Evolutionary conservation across 2,329 filamentous ascomycete genomes (phyloP).

Genomic region (Ophiocordyceps unilateralis): DNA sequence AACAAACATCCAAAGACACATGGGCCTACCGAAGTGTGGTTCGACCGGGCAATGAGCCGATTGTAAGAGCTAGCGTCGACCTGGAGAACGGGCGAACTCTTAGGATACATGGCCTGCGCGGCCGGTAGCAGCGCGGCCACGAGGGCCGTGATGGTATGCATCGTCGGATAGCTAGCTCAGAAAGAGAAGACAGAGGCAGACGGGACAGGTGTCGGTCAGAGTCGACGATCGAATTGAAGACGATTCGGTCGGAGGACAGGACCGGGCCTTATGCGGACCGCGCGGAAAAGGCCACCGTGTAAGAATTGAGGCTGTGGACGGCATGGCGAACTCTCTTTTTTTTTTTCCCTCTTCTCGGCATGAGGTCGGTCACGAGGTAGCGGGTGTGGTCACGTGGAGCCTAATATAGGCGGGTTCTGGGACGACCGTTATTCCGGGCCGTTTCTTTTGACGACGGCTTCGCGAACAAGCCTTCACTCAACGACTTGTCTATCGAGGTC

Average conservation of each 20-base stretch:
- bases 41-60: constrained; percentile 68
- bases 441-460: not conserved
- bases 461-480: no score
- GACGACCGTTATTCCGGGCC: not conserved
- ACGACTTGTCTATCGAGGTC: not conserved
- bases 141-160: constrained; percentile 13
- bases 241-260: not conserved
- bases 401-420: accelerated
- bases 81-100: constrained; percentile 75
- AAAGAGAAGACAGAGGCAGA: no score
- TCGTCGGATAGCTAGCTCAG: not conserved
- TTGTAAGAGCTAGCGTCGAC: constrained; percentile 67
- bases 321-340: not conserved
- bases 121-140: constrained; percentile 31
- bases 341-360: not conserved
- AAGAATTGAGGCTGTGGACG: not conserved
- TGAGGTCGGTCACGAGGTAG: not conserved
- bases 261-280: not conserved
- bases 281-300: constrained; percentile 1
- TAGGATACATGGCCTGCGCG: constrained; percentile 63
- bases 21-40: constrained; percentile 62
- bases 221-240: not conserved
- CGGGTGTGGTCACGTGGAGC: not conserved
- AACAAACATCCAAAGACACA: not conserved
- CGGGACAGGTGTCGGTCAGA: constrained; percentile 4